Evolutionary conservation across 305 asterid species (phyloP).

Genomic region (Fraxinus paxiana): DNA sequence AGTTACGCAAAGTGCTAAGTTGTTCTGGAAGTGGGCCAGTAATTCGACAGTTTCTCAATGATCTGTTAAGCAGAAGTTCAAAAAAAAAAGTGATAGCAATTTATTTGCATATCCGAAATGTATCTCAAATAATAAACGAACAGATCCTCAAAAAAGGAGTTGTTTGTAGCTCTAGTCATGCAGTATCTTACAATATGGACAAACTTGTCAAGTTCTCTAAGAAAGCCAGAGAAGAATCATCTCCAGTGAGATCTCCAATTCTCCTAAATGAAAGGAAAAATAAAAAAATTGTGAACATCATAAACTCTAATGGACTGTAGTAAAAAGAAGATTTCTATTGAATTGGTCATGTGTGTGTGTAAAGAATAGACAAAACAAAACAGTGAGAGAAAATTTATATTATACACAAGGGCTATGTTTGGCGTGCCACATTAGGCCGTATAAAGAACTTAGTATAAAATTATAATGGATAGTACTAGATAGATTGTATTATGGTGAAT

Average conservation of each 20-base stretch:
- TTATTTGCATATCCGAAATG: background rate
- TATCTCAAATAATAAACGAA: background rate
- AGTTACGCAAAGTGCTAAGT: slow-evolving; percentile 43
- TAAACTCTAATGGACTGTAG: background rate
- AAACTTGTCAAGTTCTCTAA: slow-evolving; percentile 45
- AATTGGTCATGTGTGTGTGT: background rate
- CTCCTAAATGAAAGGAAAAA: slow-evolving; percentile 37
- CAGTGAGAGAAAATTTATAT: background rate
- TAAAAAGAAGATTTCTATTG: background rate
- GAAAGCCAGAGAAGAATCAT: slow-evolving; percentile 48
- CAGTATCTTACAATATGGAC: slow-evolving; percentile 49
- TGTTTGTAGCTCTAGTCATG: background rate
- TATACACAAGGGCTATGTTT: background rate
- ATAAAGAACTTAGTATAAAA: background rate
- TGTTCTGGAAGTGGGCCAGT: slow-evolving; percentile 45
- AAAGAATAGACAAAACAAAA: background rate
- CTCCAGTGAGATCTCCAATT: slow-evolving; percentile 46
- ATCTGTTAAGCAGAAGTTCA: slow-evolving; percentile 32
- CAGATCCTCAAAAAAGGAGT: slow-evolving; percentile 1
- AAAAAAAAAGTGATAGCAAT: background rate
- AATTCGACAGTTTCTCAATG: slow-evolving; percentile 54
- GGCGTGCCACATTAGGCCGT: background rate
- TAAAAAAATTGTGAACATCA: background rate
- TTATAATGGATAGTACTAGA: background rate
- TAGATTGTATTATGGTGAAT: background rate